A percentile compares a stretch with the other conserved stretches of the same genome.
These are phyloP conservation scores for Malassezia restricta DNA, from an alignment of 1,284 basidiomycete species.

Conservation along the genomic window DNA sequence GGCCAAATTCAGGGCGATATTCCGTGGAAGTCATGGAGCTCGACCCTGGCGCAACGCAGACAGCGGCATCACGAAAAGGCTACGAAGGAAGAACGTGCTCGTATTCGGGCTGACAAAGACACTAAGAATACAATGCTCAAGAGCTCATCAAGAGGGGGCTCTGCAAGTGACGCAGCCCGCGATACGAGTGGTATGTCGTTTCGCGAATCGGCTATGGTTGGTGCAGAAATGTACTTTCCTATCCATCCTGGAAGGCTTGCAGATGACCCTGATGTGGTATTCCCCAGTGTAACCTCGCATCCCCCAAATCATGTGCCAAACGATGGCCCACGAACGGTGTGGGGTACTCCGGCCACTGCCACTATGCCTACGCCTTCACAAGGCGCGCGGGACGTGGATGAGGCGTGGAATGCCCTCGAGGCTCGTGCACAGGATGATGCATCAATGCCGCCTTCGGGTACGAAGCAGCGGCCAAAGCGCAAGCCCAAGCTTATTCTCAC, in stretches of 20 bases:
- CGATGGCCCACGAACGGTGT: slow-evolving; percentile 27
- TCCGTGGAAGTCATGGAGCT: slow-evolving; percentile 31
- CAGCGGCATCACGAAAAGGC: slow-evolving; percentile 30
- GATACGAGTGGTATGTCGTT: slow-evolving; percentile 25
- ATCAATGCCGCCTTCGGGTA: slow-evolving; percentile 4
- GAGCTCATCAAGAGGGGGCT: slow-evolving; percentile 1
- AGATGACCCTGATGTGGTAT: slow-evolving; percentile 15
- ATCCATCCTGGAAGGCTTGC: slow-evolving; percentile 28
- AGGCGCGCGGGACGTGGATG: slow-evolving; percentile 26
- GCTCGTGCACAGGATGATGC: slow-evolving; percentile 17
- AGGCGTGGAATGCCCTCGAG: slow-evolving; percentile 42
- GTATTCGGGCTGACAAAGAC: slow-evolving; percentile 28
- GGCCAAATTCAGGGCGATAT: slow-evolving; percentile 19
- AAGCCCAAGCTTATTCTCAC: slow-evolving; percentile 42
- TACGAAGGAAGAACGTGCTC: slow-evolving; percentile 34
- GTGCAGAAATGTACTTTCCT: slow-evolving; percentile 39
- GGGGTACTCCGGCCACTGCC: slow-evolving; percentile 34
- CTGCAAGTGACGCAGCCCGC: background rate
- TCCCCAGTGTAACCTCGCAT: background rate
- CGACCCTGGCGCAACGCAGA: slow-evolving; percentile 28
- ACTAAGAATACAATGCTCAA: slow-evolving; percentile 21
- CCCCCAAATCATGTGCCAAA: background rate
- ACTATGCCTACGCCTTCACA: background rate
- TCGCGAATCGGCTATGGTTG: slow-evolving; percentile 35
- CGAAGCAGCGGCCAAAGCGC: slow-evolving; percentile 17